Evolutionary conservation across 2,329 filamentous ascomycete genomes (phyloP).

Genomic region (Fusarium foetens): DNA sequence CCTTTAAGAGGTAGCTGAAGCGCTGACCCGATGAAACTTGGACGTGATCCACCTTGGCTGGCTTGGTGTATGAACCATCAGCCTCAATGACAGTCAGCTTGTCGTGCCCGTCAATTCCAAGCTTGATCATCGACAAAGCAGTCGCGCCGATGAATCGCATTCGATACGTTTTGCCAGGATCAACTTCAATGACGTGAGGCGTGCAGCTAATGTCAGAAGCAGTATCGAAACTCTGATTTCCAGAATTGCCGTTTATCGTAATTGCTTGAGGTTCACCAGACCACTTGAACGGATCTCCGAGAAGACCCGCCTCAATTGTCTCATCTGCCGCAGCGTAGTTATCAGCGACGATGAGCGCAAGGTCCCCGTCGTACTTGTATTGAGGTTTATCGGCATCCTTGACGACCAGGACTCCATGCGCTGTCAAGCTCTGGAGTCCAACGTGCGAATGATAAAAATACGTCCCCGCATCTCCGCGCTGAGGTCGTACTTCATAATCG

Average conservation of each 20-base stretch:
- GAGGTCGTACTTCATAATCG: constrained; percentile 71
- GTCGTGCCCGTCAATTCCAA: constrained; percentile 11
- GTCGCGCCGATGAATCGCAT: constrained; percentile 25
- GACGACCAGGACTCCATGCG: constrained; percentile 67
- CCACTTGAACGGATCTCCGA: constrained; percentile 63
- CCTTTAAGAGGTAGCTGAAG: constrained; percentile 18
- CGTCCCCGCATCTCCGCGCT: constrained; percentile 65
- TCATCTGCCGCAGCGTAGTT: constrained; percentile 66
- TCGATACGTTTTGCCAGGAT: constrained; percentile 15
- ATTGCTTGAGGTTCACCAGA: constrained; percentile 63
- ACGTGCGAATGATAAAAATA: constrained; percentile 78
- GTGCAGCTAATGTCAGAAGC: constrained; percentile 19
- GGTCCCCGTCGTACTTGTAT: constrained; percentile 71
- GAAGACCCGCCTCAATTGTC: constrained; percentile 61
- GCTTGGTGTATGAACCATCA: constrained; percentile 27
- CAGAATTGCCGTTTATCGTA: constrained; percentile 38
- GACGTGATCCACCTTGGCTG: neutral
- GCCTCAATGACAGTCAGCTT: constrained; percentile 26
- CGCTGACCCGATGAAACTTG: constrained; percentile 28
- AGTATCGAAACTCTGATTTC: constrained; percentile 19
- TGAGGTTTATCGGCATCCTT: constrained; percentile 55
- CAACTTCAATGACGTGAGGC: constrained; percentile 24
- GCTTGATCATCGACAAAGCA: constrained; percentile 22
- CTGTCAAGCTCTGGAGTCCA: constrained; percentile 69
- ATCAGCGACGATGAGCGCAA: constrained; percentile 62